phyloP scores from a whole-genome alignment of 202 grass and related monocot species.

The Digitaria exilis region DNA sequence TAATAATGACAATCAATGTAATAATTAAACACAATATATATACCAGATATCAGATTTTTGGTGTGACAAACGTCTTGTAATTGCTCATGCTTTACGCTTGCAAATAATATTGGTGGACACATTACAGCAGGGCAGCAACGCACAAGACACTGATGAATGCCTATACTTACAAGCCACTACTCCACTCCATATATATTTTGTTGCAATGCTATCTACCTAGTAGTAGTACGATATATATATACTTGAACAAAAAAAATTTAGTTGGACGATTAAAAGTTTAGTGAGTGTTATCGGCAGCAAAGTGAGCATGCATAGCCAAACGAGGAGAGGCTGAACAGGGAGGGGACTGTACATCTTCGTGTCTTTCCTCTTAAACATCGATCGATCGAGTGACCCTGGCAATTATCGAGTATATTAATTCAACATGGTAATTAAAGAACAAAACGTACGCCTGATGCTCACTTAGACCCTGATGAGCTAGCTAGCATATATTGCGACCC shows the following conservation, averaged over 20 bases:
- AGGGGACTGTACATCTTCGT: too few species aligned
- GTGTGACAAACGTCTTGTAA: neutral
- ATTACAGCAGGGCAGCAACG: neutral
- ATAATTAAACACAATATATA: slow-evolving; percentile 2
- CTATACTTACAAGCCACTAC: slow-evolving; percentile 27
- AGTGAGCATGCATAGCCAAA: too few species aligned
- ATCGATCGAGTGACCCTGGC: too few species aligned
- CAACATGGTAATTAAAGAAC: too few species aligned
- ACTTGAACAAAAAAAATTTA: neutral
- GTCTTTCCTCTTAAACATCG: too few species aligned
- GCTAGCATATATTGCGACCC: too few species aligned
- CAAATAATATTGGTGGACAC: neutral
- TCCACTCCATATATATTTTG: neutral
- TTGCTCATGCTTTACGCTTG: slow-evolving; percentile 9
- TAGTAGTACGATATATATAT: too few species aligned
- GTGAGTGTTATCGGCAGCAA: too few species aligned
- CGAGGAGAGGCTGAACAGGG: too few species aligned
- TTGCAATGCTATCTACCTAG: neutral
- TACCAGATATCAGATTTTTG: neutral
- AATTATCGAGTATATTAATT: too few species aligned
- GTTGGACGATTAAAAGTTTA: neutral
- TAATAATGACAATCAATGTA: slow-evolving; percentile 1
- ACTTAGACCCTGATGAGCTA: too few species aligned
- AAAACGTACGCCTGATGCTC: too few species aligned
- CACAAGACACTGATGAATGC: slow-evolving; percentile 9